These are phyloP conservation scores for Grosmannia huntii DNA, from an alignment of 2,329 filamentous ascomycete genomes.

Conservation along the genomic window DNA sequence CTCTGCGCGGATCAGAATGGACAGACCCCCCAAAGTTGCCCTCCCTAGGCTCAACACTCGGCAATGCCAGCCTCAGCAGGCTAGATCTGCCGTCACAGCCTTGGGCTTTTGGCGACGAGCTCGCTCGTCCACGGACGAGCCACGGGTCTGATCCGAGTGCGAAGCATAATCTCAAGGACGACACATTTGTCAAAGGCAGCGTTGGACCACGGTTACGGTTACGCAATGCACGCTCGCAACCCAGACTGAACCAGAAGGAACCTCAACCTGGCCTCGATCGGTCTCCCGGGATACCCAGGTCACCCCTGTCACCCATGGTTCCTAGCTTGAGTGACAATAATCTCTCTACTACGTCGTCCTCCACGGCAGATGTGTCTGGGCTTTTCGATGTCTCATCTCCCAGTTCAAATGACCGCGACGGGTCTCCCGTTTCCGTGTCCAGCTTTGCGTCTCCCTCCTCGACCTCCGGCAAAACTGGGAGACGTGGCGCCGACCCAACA, in stretches of 20 bases:
- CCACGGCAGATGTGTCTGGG: background rate
- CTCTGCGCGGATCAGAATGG: constrained; percentile 17
- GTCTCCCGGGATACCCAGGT: too few relatives aligned
- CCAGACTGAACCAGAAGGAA: too few relatives aligned
- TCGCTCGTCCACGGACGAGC: background rate
- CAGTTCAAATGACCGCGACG: background rate
- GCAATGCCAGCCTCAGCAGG: constrained; percentile 24
- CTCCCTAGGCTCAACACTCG: constrained; percentile 2
- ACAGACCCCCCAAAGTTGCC: constrained; percentile 3
- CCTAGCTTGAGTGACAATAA: constrained; percentile 4
- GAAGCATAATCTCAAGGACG: too few relatives aligned
- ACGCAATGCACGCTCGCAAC: too few relatives aligned
- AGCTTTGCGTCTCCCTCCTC: background rate
- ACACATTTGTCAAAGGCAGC: too few relatives aligned
- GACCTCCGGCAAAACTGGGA: background rate
- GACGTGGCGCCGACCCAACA: background rate
- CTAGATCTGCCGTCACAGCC: constrained; percentile 24
- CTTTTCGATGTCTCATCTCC: background rate
- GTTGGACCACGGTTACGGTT: background rate
- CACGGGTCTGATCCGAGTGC: background rate
- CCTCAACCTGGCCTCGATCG: too few relatives aligned
- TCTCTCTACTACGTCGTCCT: constrained; percentile 9
- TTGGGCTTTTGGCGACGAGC: constrained; percentile 1
- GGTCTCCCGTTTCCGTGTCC: background rate
- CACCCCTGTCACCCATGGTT: too few relatives aligned